These are phyloP conservation scores for Apostasia ramifera DNA, from an alignment of 106 monocot species.

Conservation along the genomic window DNA sequence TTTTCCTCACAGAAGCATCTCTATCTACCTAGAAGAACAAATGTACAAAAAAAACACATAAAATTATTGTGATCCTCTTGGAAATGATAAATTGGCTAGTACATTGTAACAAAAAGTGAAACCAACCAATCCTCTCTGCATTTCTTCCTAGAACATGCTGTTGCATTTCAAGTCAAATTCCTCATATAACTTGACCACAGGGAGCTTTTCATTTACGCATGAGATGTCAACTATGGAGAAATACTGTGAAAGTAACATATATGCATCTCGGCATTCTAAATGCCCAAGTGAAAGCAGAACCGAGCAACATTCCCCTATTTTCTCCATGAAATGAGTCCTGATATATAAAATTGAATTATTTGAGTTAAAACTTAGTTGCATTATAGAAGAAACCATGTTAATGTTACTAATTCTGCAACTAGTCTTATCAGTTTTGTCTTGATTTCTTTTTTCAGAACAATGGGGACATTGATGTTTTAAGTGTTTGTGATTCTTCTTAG, in stretches of 20 bases:
- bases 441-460: too few species aligned
- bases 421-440: too few species aligned
- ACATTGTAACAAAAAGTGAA: background rate
- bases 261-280: conserved; percentile 69
- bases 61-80: background rate
- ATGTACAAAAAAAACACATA: background rate
- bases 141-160: conserved; percentile 68
- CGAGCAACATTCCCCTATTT: conserved; percentile 55
- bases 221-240: conserved; percentile 22
- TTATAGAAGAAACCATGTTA: too few species aligned
- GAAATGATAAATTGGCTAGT: background rate
- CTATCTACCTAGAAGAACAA: conserved; percentile 58
- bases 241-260: conserved; percentile 41
- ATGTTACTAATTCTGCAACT: too few species aligned
- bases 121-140: conserved; percentile 64
- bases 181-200: conserved; percentile 3
- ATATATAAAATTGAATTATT: conserved; percentile 4
- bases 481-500: too few species aligned
- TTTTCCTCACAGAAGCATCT: conserved; percentile 63
- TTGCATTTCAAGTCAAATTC: conserved; percentile 35
- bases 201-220: conserved; percentile 1
- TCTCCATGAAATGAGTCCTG: conserved; percentile 47
- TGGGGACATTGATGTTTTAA: too few species aligned
- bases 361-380: background rate
- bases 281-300: conserved; percentile 52